Evolutionary conservation across 2,329 filamentous ascomycete species (phyloP).

Genomic region (Exophiala lecanii-corni): DNA sequence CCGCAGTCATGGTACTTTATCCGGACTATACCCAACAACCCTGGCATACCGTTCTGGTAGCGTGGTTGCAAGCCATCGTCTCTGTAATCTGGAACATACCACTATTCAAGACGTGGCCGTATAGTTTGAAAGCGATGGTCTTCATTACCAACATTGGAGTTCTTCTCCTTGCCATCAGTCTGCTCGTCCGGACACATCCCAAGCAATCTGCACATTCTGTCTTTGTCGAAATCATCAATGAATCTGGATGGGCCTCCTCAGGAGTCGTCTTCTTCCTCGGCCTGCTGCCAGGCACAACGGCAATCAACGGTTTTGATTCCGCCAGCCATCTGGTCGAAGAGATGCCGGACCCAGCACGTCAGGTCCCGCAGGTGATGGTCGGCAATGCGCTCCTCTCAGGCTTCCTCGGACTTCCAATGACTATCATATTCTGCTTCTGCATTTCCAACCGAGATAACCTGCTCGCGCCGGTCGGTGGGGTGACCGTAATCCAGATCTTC

Average conservation of each 20-base stretch:
- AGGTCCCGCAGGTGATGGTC: constrained; percentile 16
- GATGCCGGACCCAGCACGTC: constrained; percentile 8
- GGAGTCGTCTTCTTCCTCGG: constrained; percentile 19
- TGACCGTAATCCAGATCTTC: constrained; percentile 10
- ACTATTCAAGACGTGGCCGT: constrained; percentile 11
- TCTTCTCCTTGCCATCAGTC: constrained; percentile 25
- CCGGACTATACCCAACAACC: constrained; percentile 7
- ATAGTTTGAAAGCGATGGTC: constrained; percentile 12
- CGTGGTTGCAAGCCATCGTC: constrained; percentile 7
- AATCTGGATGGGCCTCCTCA: constrained; percentile 27
- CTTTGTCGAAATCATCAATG: constrained; percentile 19
- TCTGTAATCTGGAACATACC: constrained; percentile 1
- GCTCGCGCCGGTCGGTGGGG: constrained; percentile 5
- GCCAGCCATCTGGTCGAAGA: constrained; percentile 18
- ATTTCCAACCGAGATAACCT: constrained; percentile 5
- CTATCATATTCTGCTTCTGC: constrained; percentile 14
- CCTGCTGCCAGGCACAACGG: constrained; percentile 5
- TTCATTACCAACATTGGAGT: constrained; percentile 19
- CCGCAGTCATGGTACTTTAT: constrained; percentile 9
- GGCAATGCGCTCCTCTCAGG: constrained; percentile 6
- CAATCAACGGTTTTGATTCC: constrained; percentile 9
- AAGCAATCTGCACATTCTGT: constrained; percentile 17
- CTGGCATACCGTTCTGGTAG: constrained; percentile 27
- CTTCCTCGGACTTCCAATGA: constrained; percentile 12
- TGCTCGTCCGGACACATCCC: constrained; percentile 23